phyloP scores from a whole-genome alignment of 768 basidiomycete genomes.

The Xerocomellus chrysenteron region DNA sequence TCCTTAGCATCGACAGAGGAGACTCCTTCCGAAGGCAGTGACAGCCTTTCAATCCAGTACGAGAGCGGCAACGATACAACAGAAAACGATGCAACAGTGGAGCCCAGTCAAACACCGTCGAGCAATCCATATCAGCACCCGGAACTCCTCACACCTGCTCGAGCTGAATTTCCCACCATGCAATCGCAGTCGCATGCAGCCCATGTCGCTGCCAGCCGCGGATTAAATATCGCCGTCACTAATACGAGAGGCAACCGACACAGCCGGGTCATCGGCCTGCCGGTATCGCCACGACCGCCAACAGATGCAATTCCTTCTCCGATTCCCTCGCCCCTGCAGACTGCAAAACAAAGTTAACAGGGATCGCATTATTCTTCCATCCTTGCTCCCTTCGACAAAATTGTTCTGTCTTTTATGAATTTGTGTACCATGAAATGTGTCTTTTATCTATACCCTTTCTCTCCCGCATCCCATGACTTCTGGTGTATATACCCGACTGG shows the following conservation, averaged over 20 bases:
- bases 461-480: conserved; percentile 3
- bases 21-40: conserved; percentile 64
- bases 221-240: conserved; percentile 63
- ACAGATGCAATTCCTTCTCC: conserved; percentile 13
- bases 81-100: conserved; percentile 52
- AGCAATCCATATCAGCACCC: conserved; percentile 34
- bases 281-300: conserved; percentile 40
- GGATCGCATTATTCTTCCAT: not conserved
- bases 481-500: conserved; percentile 24
- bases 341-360: conserved; percentile 25
- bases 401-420: conserved; percentile 3
- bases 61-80: conserved; percentile 76
- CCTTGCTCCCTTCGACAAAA: not conserved
- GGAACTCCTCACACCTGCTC: conserved; percentile 18
- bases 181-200: conserved; percentile 52
- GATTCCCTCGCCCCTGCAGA: conserved; percentile 20
- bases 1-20: conserved; percentile 53
- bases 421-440: conserved; percentile 17
- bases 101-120: conserved; percentile 42
- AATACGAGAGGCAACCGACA: conserved; percentile 62
- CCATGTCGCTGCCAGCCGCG: conserved; percentile 61
- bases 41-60: conserved; percentile 64
- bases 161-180: conserved; percentile 30
- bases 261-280: conserved; percentile 65
- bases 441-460: conserved; percentile 29